These are phyloP conservation scores for Narthecium ossifragum DNA, from an alignment of 106 monocot genomes.

Conservation along the genomic window DNA sequence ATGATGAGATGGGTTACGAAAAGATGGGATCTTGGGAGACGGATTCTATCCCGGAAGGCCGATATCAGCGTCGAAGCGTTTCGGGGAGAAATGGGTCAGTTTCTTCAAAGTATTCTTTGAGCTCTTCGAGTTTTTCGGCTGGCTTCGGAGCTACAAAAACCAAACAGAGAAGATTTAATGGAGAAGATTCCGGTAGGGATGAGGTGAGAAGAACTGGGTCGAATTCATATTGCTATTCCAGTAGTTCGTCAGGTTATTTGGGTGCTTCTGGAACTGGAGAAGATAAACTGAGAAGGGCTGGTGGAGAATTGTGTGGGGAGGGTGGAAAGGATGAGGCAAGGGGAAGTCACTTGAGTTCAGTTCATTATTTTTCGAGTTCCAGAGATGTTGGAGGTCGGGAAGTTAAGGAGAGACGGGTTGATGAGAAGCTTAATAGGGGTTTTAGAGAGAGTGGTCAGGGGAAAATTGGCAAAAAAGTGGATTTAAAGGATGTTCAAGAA, in stretches of 20 bases:
- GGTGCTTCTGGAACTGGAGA: neutral
- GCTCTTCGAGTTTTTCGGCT: no score
- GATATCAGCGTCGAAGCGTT: neutral
- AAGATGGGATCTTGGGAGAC: constrained; percentile 4
- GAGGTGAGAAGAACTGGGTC: neutral
- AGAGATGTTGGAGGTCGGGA: neutral
- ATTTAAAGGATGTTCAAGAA: neutral
- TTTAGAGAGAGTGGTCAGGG: no score
- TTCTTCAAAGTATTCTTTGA: no score
- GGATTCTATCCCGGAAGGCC: neutral
- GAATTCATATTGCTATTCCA: neutral
- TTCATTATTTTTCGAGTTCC: no score
- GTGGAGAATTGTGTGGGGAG: neutral
- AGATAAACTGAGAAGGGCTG: neutral
- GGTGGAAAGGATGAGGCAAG: no score
- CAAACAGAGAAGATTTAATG: neutral
- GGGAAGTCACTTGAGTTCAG: no score
- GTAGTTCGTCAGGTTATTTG: neutral
- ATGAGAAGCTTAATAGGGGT: neutral
- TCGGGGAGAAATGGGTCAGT: neutral
- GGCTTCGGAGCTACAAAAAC: no score
- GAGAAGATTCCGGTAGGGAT: neutral
- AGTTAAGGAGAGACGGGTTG: neutral
- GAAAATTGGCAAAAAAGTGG: no score
- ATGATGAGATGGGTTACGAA: neutral